These are phyloP conservation scores for Pseudoturritis turrita DNA, from an alignment of 345 rosid genomes.

Conservation along the genomic window DNA sequence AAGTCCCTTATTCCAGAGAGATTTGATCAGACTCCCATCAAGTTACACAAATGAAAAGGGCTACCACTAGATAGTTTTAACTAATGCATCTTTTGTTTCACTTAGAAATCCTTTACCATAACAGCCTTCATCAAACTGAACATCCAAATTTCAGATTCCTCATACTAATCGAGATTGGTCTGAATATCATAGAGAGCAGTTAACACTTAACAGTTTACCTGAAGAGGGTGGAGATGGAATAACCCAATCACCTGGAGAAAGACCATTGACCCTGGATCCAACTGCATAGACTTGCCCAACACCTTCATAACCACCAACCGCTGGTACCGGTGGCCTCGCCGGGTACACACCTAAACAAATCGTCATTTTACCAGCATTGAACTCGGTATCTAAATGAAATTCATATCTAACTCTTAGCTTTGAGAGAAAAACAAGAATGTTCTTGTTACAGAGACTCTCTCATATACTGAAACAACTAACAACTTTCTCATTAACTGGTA, in stretches of 20 bases:
- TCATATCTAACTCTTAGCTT: neutral
- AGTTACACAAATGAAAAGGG: neutral
- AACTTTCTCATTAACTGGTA: neutral
- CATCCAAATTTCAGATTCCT: neutral
- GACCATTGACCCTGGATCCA: constrained; percentile 58
- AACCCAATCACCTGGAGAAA: constrained; percentile 78
- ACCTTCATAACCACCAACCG: constrained; percentile 93
- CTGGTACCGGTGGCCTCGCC: constrained; percentile 82
- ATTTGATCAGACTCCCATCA: neutral
- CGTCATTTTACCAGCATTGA: neutral
- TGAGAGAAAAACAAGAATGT: neutral
- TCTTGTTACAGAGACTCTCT: neutral
- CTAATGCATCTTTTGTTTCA: neutral
- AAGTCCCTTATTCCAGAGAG: constrained; percentile 44
- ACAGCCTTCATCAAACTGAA: neutral
- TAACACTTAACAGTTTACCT: constrained; percentile 42
- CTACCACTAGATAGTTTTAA: neutral
- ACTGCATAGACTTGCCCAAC: constrained; percentile 76
- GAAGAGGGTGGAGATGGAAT: constrained; percentile 84
- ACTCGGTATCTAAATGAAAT: neutral
- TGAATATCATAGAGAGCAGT: neutral
- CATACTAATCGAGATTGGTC: neutral
- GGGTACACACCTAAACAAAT: constrained; percentile 72
- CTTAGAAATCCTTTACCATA: too few species aligned
- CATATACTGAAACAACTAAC: neutral